These are phyloP conservation scores for Debaryomyces nepalensis DNA, from an alignment of 1,139 yeast genomes.

Conservation along the genomic window DNA sequence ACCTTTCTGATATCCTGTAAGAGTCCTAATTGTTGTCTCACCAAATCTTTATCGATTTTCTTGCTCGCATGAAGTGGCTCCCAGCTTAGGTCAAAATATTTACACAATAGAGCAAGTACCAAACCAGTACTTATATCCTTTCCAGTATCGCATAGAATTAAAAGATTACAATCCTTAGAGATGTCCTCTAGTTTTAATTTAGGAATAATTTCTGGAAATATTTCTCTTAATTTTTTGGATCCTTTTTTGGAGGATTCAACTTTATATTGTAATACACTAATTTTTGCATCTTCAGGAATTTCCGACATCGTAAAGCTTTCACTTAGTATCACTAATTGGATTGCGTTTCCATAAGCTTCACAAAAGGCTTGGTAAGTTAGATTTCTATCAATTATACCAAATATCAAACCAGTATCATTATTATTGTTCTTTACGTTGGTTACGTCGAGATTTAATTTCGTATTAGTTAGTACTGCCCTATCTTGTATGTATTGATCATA, in stretches of 20 bases:
- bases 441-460: constrained; percentile 14
- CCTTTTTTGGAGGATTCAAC: constrained; percentile 63
- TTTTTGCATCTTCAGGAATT: constrained; percentile 22
- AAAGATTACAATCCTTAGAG: constrained; percentile 17
- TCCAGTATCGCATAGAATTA: constrained; percentile 67
- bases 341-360: constrained; percentile 18
- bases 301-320: constrained; percentile 22
- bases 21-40: constrained; percentile 60
- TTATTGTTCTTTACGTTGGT: constrained; percentile 17
- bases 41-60: constrained; percentile 51
- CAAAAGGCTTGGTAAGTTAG: constrained; percentile 18
- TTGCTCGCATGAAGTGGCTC: constrained; percentile 18
- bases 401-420: constrained; percentile 31
- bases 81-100: constrained; percentile 51
- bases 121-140: constrained; percentile 69
- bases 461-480: neutral
- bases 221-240: constrained; percentile 54
- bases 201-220: constrained; percentile 43
- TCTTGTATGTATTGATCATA: constrained; percentile 11
- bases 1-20: constrained; percentile 51
- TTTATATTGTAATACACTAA: constrained; percentile 23
- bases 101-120: constrained; percentile 55
- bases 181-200: constrained; percentile 20
- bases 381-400: constrained; percentile 33
- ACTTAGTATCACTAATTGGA: constrained; percentile 32